Conservation (phyloP, 2,329 filamentous ascomycete genomes). For the Dryadomyces quercus-mongolicae region DNA sequence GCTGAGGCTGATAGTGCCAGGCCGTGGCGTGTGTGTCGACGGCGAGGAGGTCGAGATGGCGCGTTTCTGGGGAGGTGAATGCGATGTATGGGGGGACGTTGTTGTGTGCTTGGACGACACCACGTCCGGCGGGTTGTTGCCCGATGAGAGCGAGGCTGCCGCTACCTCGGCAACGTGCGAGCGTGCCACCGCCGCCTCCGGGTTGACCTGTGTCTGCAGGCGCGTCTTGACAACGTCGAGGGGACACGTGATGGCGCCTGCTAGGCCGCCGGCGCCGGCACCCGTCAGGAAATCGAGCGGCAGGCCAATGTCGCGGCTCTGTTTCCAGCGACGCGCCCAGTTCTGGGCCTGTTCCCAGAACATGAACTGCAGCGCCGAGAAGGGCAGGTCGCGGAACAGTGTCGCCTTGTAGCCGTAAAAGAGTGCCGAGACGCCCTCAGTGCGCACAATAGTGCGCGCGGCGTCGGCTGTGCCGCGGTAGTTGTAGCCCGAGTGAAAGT, state of each 20-base stretch:
- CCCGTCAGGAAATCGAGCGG: constrained; percentile 80
- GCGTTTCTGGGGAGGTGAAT: constrained; percentile 40
- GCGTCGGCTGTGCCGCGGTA: constrained; percentile 81
- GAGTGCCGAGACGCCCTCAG: constrained; percentile 73
- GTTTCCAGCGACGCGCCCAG: constrained; percentile 67
- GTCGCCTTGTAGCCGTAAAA: constrained; percentile 98
- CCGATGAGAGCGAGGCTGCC: constrained; percentile 5
- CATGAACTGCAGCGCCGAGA: constrained; percentile 92
- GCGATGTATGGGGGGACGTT: constrained; percentile 12
- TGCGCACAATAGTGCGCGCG: constrained; percentile 67
- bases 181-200: constrained; percentile 16
- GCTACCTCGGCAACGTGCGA: constrained; percentile 1
- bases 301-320: constrained; percentile 73
- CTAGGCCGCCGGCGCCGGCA: constrained; percentile 79
- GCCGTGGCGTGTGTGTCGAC: constrained; percentile 67
- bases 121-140: constrained; percentile 5
- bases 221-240: constrained; percentile 96
- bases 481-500: constrained; percentile 90
- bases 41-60: constrained; percentile 84
- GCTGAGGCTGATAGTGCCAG: constrained; percentile 68
- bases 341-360: constrained; percentile 93
- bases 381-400: constrained; percentile 84
- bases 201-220: constrained; percentile 76
- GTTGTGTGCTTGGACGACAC: constrained; percentile 7
- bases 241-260: constrained; percentile 88